These are phyloP conservation scores for Xanthoconium separans DNA, from an alignment of 1,284 basidiomycete genomes.

Conservation along the genomic window DNA sequence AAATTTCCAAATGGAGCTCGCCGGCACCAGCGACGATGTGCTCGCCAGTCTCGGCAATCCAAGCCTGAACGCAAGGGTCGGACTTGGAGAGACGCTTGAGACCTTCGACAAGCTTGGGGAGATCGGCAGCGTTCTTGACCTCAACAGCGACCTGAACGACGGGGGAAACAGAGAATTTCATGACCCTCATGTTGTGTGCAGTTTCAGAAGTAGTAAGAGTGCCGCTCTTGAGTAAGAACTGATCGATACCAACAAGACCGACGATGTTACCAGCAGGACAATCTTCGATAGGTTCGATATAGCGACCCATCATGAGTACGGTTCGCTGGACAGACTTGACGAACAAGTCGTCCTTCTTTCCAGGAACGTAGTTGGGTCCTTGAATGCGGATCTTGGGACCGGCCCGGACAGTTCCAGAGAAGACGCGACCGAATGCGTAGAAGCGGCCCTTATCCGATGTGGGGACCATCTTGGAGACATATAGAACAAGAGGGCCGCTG, in stretches of 20 bases:
- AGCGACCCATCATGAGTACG: constrained; percentile 99
- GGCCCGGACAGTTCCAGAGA: constrained; percentile 96
- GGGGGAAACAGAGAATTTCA: constrained; percentile 99
- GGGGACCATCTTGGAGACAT: constrained; percentile 99
- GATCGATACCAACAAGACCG: constrained; percentile 99
- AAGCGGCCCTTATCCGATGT: constrained; percentile 99
- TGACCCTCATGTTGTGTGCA: constrained; percentile 99
- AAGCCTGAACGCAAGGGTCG: constrained; percentile 98
- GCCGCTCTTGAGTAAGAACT: constrained; percentile 99
- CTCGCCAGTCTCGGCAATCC: constrained; percentile 91
- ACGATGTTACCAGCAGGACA: constrained; percentile 99
- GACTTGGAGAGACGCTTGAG: constrained; percentile 99
- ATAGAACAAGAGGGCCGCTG: constrained; percentile 95
- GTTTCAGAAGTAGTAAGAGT: constrained; percentile 98
- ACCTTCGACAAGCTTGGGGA: constrained; percentile 99
- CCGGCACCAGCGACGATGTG: constrained; percentile 99
- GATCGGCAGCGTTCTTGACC: constrained; percentile 99
- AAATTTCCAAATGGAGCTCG: constrained; percentile 99
- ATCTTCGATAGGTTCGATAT: constrained; percentile 98
- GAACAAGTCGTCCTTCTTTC: constrained; percentile 99
- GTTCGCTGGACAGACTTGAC: constrained; percentile 99
- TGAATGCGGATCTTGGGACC: constrained; percentile 99
- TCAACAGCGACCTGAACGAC: constrained; percentile 99
- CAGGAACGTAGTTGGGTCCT: constrained; percentile 98
- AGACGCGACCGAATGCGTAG: constrained; percentile 99